phyloP scores from a whole-genome alignment of 352 stramenopile species.

The Pythium aphanidermatum region DNA sequence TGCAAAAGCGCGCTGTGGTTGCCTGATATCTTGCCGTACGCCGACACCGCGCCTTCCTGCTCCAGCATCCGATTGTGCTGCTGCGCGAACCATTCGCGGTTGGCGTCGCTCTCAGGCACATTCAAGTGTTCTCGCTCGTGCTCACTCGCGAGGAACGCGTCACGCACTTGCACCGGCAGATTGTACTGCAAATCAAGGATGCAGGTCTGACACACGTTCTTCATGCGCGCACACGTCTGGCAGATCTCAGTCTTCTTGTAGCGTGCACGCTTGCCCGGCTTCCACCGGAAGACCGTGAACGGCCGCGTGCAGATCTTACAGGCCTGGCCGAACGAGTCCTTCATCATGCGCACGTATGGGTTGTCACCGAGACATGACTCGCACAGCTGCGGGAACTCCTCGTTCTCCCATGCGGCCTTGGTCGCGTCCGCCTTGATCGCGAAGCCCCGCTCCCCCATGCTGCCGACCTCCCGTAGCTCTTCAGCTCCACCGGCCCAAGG shows the following conservation, averaged over 20 bases:
- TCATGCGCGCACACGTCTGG: conserved; percentile 96
- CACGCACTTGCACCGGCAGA: conserved; percentile 92
- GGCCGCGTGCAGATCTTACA: conserved; percentile 98
- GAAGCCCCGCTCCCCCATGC: conserved; percentile 81
- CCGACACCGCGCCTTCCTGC: conserved; percentile 81
- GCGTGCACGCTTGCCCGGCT: conserved; percentile 94
- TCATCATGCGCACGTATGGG: conserved; percentile 99
- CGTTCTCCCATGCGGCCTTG: conserved; percentile 88
- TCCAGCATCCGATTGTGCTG: conserved; percentile 89
- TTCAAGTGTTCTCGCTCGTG: conserved; percentile 50
- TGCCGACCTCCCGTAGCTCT: conserved; percentile 11
- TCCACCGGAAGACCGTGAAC: conserved; percentile 98
- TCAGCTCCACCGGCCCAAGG: conserved; percentile 10
- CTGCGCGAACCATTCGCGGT: conserved; percentile 93
- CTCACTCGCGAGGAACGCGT: conserved; percentile 78
- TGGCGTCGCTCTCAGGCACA: conserved; percentile 91
- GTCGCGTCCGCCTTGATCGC: conserved; percentile 83
- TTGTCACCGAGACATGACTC: conserved; percentile 99
- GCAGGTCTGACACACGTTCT: conserved; percentile 99
- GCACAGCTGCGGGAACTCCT: conserved; percentile 97
- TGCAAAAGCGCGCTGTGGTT: conserved; percentile 78
- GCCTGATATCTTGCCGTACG: conserved; percentile 77
- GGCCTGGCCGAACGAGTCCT: conserved; percentile 92
- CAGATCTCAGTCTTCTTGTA: conserved; percentile 99
- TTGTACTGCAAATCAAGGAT: conserved; percentile 98